Evolutionary conservation across 2,329 filamentous ascomycete genomes (phyloP).

Genomic region (Ceratocystis ficicola): DNA sequence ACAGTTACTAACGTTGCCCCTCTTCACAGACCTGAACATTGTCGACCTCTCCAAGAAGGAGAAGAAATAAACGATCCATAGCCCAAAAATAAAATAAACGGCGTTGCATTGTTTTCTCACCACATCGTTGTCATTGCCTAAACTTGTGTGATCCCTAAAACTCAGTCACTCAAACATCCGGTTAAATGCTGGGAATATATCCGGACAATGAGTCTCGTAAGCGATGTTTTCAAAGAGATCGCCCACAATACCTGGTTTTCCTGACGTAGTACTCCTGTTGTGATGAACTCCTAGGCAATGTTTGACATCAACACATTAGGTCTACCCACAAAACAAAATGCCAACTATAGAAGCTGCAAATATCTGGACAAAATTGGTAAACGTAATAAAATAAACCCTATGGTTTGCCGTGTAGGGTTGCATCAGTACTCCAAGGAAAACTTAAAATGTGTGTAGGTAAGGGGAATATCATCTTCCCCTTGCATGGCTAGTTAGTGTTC

Average conservation of each 20-base stretch:
- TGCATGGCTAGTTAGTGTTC: not conserved
- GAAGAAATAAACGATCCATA: constrained; percentile 24
- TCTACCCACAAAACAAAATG: too few species aligned
- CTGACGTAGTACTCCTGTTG: too few species aligned
- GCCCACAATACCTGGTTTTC: too few species aligned
- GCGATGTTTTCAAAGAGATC: too few species aligned
- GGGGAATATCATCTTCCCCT: not conserved
- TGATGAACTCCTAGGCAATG: too few species aligned
- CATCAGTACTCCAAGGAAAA: not conserved
- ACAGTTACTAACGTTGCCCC: constrained; percentile 13
- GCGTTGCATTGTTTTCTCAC: constrained; percentile 22
- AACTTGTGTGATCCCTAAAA: not conserved
- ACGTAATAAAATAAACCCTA: not conserved
- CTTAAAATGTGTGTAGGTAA: not conserved
- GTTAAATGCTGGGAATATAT: not conserved
- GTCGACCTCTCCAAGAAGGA: constrained; percentile 46
- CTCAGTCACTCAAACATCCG: not conserved
- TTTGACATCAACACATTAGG: too few species aligned
- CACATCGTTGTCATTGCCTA: not conserved
- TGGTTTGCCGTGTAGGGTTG: not conserved
- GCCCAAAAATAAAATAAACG: constrained; percentile 23
- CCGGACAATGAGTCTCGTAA: not conserved
- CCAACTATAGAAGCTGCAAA: too few species aligned
- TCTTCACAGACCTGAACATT: constrained; percentile 37
- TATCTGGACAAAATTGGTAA: not conserved